Evolutionary conservation across 2,329 filamentous ascomycete genomes (phyloP), one percentile per base, ranked within the genome.

Genomic region (Purpureocillium lavendulum): DNA sequence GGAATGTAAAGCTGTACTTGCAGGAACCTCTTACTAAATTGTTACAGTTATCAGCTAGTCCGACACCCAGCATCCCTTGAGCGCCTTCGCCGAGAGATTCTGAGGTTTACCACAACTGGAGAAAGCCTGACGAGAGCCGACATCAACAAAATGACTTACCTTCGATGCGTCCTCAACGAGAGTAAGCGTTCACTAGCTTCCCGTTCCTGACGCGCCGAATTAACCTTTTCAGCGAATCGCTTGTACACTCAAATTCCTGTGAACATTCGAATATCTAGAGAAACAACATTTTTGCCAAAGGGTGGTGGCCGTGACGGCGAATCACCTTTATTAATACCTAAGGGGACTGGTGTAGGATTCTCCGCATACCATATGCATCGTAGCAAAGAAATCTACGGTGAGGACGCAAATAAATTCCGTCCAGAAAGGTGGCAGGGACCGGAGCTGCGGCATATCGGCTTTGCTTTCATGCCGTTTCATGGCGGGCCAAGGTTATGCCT

Each of bases 211-310:
- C 15, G 6, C 15, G 13, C 30, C 30, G 30, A 32, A n/a, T 32
- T n/a, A 32, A 32, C 13, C 15, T 32, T 32, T 32, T 16, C 30
- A 32, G 30, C 30, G 6, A 32, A 32, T 32, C 30, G 30, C 13
- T 32, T 32, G 30, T 32, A 32, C 30, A 32, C 30, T n/a, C 30
- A 32, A 32, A 32, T 32, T 32, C 30, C 30, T 32, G 30, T 32
- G 15, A 32, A 32, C 30, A 32, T 32, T 14, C 30, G 30, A 32
- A 32, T 32, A 14, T n/a, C 30, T 32, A n/a, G 30, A 32, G 30
- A n/a, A 16, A 32, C 30, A 16, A 32, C 30, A 14, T 32, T 14
- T 32, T 12, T 32, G 15, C 30, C 30, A n/a, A 32, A 32, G 15
- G 30, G 30, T n/a, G 30, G 13, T 16, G 30, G 30, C 30, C 30